phyloP scores from a whole-genome alignment of 768 basidiomycete species.

The Mycena galericulata region DNA sequence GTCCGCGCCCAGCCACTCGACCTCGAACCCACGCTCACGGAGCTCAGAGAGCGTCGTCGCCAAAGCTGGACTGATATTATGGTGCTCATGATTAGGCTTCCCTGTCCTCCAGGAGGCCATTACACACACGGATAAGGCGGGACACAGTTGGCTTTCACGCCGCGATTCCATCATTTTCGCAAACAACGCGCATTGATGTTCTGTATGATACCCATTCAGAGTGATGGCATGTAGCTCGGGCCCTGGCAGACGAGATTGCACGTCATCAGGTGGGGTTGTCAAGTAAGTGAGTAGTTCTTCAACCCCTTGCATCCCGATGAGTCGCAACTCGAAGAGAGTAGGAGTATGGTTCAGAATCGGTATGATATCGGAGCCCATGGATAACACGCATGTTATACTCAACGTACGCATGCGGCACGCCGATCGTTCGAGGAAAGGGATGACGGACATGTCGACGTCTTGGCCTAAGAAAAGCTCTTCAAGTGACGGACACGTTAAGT shows the following conservation, averaged over 20 bases:
- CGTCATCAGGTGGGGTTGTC: not conserved
- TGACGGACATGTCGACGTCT: not conserved
- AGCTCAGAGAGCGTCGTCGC: too few relatives aligned
- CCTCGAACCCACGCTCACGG: too few relatives aligned
- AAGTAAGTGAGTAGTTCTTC: not conserved
- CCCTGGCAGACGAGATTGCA: too few relatives aligned
- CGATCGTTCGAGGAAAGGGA: not conserved
- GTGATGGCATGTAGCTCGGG: not conserved
- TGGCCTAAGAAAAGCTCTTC: not conserved
- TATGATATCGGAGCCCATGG: not conserved
- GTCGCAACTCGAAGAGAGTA: not conserved
- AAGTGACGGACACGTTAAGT: not conserved
- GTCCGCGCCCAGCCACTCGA: too few relatives aligned
- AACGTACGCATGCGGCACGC: not conserved
- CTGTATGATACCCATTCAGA: too few relatives aligned
- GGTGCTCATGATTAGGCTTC: too few relatives aligned
- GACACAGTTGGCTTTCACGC: too few relatives aligned
- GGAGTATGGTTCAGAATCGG: not conserved
- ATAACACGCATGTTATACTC: not conserved
- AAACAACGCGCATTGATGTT: too few relatives aligned
- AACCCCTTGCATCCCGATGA: not conserved
- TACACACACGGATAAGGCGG: too few relatives aligned
- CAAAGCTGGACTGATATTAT: too few relatives aligned
- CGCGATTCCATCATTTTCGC: too few relatives aligned
- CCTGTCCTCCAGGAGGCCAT: too few relatives aligned